Evolutionary conservation across 805 yeast genomes (phyloP).

Genomic region (Kluyveromyces siamensis): DNA sequence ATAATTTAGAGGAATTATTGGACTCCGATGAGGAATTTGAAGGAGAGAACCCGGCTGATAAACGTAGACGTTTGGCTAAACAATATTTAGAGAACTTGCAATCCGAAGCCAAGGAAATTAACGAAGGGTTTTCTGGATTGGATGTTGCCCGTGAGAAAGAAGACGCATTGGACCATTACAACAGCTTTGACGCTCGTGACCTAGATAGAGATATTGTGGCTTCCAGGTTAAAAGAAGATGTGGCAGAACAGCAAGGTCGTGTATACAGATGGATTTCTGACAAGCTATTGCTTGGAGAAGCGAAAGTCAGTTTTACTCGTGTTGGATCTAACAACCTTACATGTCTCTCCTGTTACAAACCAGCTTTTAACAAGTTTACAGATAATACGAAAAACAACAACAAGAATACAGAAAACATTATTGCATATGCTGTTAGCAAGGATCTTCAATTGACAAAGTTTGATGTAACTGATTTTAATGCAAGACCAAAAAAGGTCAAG

Average conservation of each 20-base stretch:
- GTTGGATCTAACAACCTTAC: conserved; percentile 56
- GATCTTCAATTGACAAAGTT: conserved; percentile 75
- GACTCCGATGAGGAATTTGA: conserved; percentile 66
- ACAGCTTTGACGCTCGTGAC: conserved; percentile 80
- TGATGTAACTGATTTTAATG: conserved; percentile 46
- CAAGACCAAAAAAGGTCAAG: conserved; percentile 57
- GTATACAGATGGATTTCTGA: conserved; percentile 62
- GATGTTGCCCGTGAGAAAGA: conserved; percentile 13
- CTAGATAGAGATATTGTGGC: conserved; percentile 80
- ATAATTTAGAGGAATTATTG: conserved; percentile 33
- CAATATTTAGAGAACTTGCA: conserved; percentile 79
- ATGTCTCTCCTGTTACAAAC: conserved; percentile 30
- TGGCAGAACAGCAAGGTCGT: conserved; percentile 81
- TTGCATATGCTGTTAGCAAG: conserved; percentile 73
- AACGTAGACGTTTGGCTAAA: conserved; percentile 87
- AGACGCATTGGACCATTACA: conserved; percentile 28
- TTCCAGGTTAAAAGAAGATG: conserved; percentile 74
- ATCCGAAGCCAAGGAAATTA: conserved; percentile 41
- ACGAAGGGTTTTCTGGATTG: conserved; percentile 10
- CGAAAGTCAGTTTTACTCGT: conserved; percentile 39
- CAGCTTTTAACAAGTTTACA: conserved; percentile 25
- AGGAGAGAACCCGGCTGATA: conserved; percentile 81
- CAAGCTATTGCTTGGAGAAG: conserved; percentile 33
- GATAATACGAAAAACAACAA: conserved; percentile 21
- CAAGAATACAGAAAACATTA: conserved; percentile 44